Base-by-base conservation (phyloP, 352 stramenopile genomes). In the Globisporangium recalcitrans region DNA sequence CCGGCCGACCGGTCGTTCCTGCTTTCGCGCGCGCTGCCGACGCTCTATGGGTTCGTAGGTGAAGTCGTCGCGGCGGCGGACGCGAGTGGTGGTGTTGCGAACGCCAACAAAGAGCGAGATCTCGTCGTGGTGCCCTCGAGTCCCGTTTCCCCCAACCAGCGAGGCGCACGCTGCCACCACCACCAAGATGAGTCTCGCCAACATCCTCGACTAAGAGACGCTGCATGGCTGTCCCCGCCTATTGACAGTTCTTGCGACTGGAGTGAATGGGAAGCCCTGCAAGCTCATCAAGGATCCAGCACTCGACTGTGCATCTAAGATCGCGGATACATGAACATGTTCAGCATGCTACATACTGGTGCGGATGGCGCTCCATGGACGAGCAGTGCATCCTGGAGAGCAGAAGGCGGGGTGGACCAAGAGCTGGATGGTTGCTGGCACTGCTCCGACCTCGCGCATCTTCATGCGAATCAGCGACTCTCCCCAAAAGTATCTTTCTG, bases 111-210 rank as follows among this genome's bases (percentile, higher is more conserved):
- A 58, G 27, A 58, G 31, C 11, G 21, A 22, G n/a, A 21, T 21
- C 22, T 21, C 14, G 47, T 21, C 14, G 11, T 10, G 6, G 24
- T 29, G n/a, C 26, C n/a, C 13, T 7, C 42, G 2, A 62, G 42
- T 42, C 24, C 34, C 8, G n/a, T 42, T n/a, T 38, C 32, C 14
- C n/a, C 32, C 24, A 2, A 40, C 16, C 14, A 29, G 14, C 14
- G 48, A 54, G 13, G 31, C 16, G 6, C 52, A 22, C 22, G 4
- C 21, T 24, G 56, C 48, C 32, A 27, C 48, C 8, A 44, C 11
- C 26, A n/a, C 22, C 16, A 64, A 58, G 48, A 64, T 64, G 58
- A 54, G 48, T 22, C 47, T 64, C 24, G 36, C 48, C 22, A 64
- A 58, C 48, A 64, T 64, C n/a, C 48, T 64, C 38, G 34, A 24